These are phyloP conservation scores for Colletotrichum sp. DNA, from an alignment of 2,329 filamentous ascomycete genomes.

Conservation along the genomic window DNA sequence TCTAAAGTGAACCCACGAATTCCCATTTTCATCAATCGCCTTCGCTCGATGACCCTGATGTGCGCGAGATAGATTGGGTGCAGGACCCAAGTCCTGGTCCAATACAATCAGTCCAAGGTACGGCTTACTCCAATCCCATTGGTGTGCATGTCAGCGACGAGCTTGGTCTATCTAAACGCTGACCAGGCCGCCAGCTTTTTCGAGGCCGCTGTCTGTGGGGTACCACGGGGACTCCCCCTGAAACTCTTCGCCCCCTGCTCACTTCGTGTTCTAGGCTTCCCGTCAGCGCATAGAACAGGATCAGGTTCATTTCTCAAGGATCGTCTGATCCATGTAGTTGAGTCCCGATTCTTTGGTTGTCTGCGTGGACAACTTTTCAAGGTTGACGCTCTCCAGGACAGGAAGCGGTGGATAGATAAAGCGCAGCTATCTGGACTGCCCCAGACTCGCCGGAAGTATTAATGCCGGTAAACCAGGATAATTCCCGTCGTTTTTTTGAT, in stretches of 20 bases:
- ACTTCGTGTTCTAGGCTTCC: neutral
- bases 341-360: neutral
- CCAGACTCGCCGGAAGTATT: too few relatives aligned
- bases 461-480: too few relatives aligned
- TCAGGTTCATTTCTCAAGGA: neutral
- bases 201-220: neutral
- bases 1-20: neutral
- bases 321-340: neutral
- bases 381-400: too few relatives aligned
- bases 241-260: neutral
- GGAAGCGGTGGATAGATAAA: too few relatives aligned
- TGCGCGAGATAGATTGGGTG: neutral
- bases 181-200: neutral
- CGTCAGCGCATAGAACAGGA: neutral
- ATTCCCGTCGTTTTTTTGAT: too few relatives aligned
- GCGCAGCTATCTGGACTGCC: too few relatives aligned
- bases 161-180: neutral
- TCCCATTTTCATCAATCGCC: neutral
- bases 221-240: neutral
- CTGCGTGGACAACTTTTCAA: neutral
- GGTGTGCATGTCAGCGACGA: neutral
- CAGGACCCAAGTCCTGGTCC: neutral
- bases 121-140: neutral
- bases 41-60: neutral
- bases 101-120: neutral